Evolutionary conservation across 1,284 basidiomycete species (phyloP).

Genomic region (Moniliella sp.): DNA sequence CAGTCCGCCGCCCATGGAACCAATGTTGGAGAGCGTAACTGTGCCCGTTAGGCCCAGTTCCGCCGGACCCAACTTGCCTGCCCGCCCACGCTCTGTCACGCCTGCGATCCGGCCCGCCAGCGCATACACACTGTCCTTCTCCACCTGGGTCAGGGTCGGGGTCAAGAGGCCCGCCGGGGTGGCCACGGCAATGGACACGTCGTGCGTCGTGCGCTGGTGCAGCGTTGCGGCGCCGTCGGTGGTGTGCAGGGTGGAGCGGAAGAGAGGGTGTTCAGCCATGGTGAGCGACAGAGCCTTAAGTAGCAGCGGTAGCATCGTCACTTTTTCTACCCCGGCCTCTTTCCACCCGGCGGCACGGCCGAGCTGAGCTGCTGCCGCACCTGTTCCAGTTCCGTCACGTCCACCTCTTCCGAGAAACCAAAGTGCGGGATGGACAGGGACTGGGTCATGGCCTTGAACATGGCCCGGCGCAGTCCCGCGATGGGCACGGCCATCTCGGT

Average conservation of each 20-base stretch:
- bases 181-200: constrained; percentile 46
- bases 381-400: constrained; percentile 55
- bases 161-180: constrained; percentile 65
- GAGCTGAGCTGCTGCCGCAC: constrained; percentile 50
- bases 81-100: constrained; percentile 7
- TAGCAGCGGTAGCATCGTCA: constrained; percentile 65
- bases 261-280: constrained; percentile 61
- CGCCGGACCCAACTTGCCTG: constrained; percentile 16
- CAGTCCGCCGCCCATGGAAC: constrained; percentile 17
- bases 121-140: constrained; percentile 45
- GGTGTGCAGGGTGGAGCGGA: constrained; percentile 36
- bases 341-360: constrained; percentile 48
- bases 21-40: constrained; percentile 55
- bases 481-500: constrained; percentile 15
- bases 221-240: constrained; percentile 5
- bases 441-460: constrained; percentile 32
- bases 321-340: constrained; percentile 27
- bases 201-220: constrained; percentile 8
- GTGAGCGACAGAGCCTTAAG: constrained; percentile 62
- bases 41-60: constrained; percentile 51
- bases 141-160: constrained; percentile 50
- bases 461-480: constrained; percentile 22
- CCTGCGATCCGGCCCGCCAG: constrained; percentile 35
- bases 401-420: constrained; percentile 48
- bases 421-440: constrained; percentile 48